These are phyloP conservation scores for Hortiboletus flavorubellus DNA, from an alignment of 768 basidiomycete species.

Conservation along the genomic window DNA sequence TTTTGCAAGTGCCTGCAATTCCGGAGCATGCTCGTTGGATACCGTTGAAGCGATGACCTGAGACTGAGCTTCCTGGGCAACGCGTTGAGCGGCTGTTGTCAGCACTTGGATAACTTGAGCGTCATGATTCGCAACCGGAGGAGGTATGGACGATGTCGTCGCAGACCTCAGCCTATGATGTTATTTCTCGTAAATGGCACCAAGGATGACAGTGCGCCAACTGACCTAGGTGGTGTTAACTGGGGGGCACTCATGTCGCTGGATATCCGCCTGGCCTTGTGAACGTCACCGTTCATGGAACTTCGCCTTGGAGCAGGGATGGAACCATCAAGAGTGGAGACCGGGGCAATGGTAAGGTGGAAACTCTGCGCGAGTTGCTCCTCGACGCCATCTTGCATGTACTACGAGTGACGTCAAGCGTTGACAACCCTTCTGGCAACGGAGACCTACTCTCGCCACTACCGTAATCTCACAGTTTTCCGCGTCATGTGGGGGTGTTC, in stretches of 20 bases:
- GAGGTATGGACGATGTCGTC: conserved; percentile 27
- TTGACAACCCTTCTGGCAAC: neutral
- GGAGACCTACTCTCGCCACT: conserved; percentile 62
- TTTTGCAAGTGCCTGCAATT: conserved; percentile 69
- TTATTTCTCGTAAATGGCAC: neutral
- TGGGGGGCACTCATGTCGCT: conserved; percentile 39
- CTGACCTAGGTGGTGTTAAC: conserved; percentile 29
- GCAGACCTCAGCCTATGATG: conserved; percentile 31
- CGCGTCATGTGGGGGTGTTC: conserved; percentile 74
- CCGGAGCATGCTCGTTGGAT: conserved; percentile 42
- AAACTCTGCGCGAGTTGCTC: conserved; percentile 65
- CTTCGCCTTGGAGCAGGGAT: conserved; percentile 45
- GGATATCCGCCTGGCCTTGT: conserved; percentile 40
- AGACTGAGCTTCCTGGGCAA: conserved; percentile 69
- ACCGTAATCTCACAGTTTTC: conserved; percentile 73
- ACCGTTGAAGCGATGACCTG: conserved; percentile 55
- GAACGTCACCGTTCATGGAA: conserved; percentile 43
- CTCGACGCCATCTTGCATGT: conserved; percentile 70
- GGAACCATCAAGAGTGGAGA: conserved; percentile 46
- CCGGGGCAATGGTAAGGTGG: conserved; percentile 69
- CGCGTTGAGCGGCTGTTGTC: conserved; percentile 72
- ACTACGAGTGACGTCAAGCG: conserved; percentile 30
- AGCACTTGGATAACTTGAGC: conserved; percentile 76
- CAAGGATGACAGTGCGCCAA: neutral
- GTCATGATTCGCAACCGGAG: conserved; percentile 46